Conservation (phyloP, 140 eudicot species). For the Eryngium alpinum region DNA sequence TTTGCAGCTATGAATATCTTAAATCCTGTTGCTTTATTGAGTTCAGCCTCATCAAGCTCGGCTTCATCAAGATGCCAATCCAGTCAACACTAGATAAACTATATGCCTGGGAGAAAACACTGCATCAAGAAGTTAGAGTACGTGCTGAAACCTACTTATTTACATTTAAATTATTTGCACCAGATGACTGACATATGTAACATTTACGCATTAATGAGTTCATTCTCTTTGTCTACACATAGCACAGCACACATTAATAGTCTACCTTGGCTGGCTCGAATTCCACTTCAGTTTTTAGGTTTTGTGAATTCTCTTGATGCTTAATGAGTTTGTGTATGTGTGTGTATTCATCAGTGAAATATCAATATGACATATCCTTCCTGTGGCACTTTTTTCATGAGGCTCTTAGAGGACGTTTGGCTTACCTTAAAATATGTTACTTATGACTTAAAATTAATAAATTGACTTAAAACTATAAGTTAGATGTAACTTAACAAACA, state of each 20-base stretch:
- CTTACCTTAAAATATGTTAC: too few species aligned
- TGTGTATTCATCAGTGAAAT: not conserved
- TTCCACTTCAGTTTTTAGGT: not conserved
- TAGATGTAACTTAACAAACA: too few species aligned
- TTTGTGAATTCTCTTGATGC: not conserved
- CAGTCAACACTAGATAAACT: conserved; percentile 81
- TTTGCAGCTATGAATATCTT: conserved; percentile 73
- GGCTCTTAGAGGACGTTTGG: too few species aligned
- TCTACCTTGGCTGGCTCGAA: conserved; percentile 1
- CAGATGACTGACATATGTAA: not conserved
- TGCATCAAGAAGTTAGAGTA: conserved; percentile 97
- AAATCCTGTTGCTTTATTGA: conserved; percentile 83
- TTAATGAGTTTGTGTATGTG: too few species aligned
- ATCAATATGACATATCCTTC: too few species aligned
- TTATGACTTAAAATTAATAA: too few species aligned
- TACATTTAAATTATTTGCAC: not conserved
- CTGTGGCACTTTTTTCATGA: too few species aligned
- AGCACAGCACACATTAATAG: not conserved
- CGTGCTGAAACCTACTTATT: conserved; percentile 5
- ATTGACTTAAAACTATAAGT: too few species aligned
- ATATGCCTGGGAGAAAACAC: conserved; percentile 93
- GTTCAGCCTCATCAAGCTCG: conserved; percentile 93
- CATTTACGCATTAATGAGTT: not conserved
- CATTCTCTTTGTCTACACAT: not conserved
- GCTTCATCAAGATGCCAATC: conserved; percentile 80